Base-by-base conservation (phyloP, 176 grass and related monocot genomes). In the Avena atlantica region DNA sequence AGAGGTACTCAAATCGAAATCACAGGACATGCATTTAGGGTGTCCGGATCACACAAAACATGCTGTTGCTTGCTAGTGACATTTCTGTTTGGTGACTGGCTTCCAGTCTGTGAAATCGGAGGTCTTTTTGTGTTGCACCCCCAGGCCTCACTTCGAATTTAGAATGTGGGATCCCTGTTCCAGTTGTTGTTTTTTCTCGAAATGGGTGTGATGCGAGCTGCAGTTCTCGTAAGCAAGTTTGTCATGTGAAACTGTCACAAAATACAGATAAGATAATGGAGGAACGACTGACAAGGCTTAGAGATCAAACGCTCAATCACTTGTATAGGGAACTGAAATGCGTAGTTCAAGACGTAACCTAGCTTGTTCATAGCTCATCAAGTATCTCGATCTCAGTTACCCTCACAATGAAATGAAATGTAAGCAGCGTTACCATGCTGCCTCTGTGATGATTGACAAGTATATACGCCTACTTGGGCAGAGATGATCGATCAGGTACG, bases 1-100 rank as follows among this genome's bases (percentile, higher is more conserved):
- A 21, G 11, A 59, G 17, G 37, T 49, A 17, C 29, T 23, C 3
- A 24, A 14, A 6, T 71, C n/a, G 40, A 19, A 40, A 70, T 70
- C 9, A 17, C 3, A 25, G 2, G 7, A 20, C 55, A 40, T 55
- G 65, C 67, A 56, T 72, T 13, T 16, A 45, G 52, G 66, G 50
- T 83, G 67, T 27, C 45, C 24, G 27, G 67, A 24, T 44, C 67
- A 59, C 66, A n/a, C 79, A 24, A 53, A 66, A 64, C 71, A 27
- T 66, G 58, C 9, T 65, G 12, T 74, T 81, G 48, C 74, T 55
- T 56, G 57, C 16, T 48, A 12, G 2, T 36, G 45, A 20, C 25
- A 15, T 4, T 1, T 75, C 19, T 65, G 69, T 11, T 45, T 19
- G 44, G 36, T 3, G 64, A 58, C 55, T 40, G 9, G 49, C 3